Conservation (phyloP, 352 stramenopile genomes). For the Phytophthora parvispora region DNA sequence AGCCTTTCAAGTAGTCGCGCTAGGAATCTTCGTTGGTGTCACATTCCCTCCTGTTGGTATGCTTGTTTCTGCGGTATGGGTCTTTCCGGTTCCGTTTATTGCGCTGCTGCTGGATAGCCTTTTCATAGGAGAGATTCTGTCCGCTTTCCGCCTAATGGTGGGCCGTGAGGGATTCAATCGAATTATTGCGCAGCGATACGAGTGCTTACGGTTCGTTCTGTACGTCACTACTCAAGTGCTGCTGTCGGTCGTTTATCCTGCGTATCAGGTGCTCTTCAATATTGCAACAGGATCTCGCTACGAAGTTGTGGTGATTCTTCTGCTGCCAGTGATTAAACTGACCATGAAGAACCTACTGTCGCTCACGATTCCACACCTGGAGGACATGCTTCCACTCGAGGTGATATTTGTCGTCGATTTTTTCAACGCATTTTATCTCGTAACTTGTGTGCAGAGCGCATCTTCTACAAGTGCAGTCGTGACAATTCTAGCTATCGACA, state of each 20-base stretch:
- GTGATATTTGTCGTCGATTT: slow-evolving; percentile 19
- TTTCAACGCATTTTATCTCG: slow-evolving; percentile 26
- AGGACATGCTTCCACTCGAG: slow-evolving; percentile 4
- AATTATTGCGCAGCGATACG: not conserved
- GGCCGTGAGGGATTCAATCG: not conserved
- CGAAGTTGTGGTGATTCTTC: not conserved
- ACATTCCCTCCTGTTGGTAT: not conserved
- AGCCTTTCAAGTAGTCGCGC: not conserved
- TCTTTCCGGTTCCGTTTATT: slow-evolving; percentile 8
- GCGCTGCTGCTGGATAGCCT: not conserved
- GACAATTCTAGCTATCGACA: not conserved
- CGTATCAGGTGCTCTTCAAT: not conserved
- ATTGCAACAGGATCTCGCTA: not conserved
- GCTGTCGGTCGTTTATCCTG: not conserved
- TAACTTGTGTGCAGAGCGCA: slow-evolving; percentile 11
- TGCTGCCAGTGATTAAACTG: slow-evolving; percentile 5
- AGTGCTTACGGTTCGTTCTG: not conserved
- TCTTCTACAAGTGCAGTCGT: slow-evolving; percentile 3
- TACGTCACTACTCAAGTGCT: not conserved
- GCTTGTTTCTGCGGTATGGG: not conserved
- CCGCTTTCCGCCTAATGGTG: not conserved
- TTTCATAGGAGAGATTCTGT: not conserved
- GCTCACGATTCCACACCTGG: not conserved
- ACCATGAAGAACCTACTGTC: slow-evolving; percentile 14
- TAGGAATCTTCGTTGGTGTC: not conserved